phyloP scores from a whole-genome alignment of 2,329 filamentous ascomycete species.

The Parascedosporium putredinis region DNA sequence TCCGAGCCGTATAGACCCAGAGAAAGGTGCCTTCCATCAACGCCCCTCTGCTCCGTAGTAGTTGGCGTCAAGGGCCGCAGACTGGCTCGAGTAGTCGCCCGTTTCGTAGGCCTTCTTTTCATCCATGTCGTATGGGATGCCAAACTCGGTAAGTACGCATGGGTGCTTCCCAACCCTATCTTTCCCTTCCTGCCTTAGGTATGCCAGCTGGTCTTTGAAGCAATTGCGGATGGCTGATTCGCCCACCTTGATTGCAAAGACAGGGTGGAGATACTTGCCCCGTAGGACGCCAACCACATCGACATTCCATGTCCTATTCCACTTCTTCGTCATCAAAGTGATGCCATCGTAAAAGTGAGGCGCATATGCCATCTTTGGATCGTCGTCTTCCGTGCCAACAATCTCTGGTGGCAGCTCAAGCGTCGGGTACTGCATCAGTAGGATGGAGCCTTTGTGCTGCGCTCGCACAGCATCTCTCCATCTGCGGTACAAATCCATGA shows the following conservation, averaged over 20 bases:
- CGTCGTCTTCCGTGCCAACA: slow-evolving; percentile 80
- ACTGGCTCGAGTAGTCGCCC: slow-evolving; percentile 88
- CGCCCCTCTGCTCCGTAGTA: slow-evolving; percentile 86
- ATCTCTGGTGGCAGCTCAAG: slow-evolving; percentile 83
- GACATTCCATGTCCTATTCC: slow-evolving; percentile 96
- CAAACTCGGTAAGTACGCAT: slow-evolving; percentile 86
- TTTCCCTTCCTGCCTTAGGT: slow-evolving; percentile 75
- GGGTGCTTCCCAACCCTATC: slow-evolving; percentile 83
- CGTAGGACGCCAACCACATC: slow-evolving; percentile 88
- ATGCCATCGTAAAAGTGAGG: slow-evolving; percentile 97
- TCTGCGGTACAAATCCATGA: slow-evolving; percentile 72
- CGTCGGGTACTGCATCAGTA: slow-evolving; percentile 86
- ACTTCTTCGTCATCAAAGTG: slow-evolving; percentile 95
- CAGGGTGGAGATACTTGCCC: slow-evolving; percentile 77
- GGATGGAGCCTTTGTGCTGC: slow-evolving; percentile 69
- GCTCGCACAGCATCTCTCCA: slow-evolving; percentile 66
- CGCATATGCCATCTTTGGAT: slow-evolving; percentile 81
- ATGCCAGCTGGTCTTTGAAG: slow-evolving; percentile 75
- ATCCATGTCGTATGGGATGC: slow-evolving; percentile 98
- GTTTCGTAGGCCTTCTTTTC: slow-evolving; percentile 91
- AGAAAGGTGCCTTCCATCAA: slow-evolving; percentile 75
- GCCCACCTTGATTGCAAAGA: slow-evolving; percentile 85
- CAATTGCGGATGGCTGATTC: slow-evolving; percentile 92
- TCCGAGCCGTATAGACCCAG: slow-evolving; percentile 78
- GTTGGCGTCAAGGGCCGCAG: slow-evolving; percentile 88